Conservation (phyloP, 768 basidiomycete species). For the Leccinellum rugosiceps region DNA sequence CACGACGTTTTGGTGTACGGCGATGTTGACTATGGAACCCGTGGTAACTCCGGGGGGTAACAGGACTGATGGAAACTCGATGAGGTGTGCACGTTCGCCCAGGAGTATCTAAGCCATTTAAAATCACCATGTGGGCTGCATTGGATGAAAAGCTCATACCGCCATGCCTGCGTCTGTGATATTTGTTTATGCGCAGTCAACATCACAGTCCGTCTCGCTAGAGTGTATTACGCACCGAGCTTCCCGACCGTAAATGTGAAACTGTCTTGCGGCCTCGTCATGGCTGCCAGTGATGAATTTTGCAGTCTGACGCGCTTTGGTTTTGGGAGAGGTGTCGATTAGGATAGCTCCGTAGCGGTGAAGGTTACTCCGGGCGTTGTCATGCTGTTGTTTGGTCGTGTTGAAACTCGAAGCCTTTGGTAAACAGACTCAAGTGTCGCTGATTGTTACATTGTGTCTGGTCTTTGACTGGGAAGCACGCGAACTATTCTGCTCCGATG, state of each 20-base stretch:
- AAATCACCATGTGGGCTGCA: neutral
- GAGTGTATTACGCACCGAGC: conserved; percentile 62
- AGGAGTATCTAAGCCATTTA: conserved; percentile 65
- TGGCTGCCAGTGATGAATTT: conserved; percentile 12
- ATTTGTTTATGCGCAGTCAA: conserved; percentile 1
- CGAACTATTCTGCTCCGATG: no score
- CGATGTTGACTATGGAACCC: conserved; percentile 96
- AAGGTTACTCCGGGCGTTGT: conserved; percentile 9
- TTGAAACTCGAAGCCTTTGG: conserved; percentile 21
- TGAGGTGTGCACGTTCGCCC: conserved; percentile 91
- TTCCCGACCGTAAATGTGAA: conserved; percentile 95
- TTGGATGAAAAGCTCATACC: conserved; percentile 40
- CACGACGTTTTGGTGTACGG: conserved; percentile 80
- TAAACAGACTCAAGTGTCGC: no score
- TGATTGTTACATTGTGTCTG: no score
- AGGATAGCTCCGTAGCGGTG: neutral
- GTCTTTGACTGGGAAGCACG: no score
- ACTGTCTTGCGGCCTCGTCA: conserved; percentile 51
- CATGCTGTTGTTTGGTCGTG: conserved; percentile 22
- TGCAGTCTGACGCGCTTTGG: conserved; percentile 5
- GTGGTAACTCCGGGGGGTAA: conserved; percentile 89
- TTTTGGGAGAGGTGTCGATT: neutral
- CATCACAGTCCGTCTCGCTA: conserved; percentile 1
- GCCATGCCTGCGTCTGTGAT: conserved; percentile 90
- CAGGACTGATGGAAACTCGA: conserved; percentile 96